A percentile compares a stretch with the other conserved stretches of the same genome.
phyloP scores from a whole-genome alignment of 306 rosid genomes.

The Malus sylvestris region DNA sequence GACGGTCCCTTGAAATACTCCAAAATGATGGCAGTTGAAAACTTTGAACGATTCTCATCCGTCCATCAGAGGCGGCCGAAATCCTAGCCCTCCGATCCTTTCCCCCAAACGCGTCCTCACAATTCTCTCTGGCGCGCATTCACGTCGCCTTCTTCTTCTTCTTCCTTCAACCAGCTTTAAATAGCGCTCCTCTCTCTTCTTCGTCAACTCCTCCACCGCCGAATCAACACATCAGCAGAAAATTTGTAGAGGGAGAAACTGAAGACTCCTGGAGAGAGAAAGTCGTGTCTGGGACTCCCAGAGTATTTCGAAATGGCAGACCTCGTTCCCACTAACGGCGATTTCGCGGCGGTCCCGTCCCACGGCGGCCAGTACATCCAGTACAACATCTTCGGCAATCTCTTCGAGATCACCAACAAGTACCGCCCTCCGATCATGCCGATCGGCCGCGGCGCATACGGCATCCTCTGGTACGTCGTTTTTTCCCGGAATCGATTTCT shows the following conservation, averaged over 20 bases:
- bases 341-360: slow-evolving; percentile 63
- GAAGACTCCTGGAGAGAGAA: slow-evolving; percentile 15
- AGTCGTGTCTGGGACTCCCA: background rate
- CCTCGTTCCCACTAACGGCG: slow-evolving; percentile 20
- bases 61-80: slow-evolving; percentile 69
- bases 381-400: slow-evolving; percentile 83
- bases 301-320: slow-evolving; percentile 46
- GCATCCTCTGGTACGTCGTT: slow-evolving; percentile 73
- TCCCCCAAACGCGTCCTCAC: slow-evolving; percentile 23
- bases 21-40: slow-evolving; percentile 42
- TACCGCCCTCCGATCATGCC: slow-evolving; percentile 95
- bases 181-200: background rate
- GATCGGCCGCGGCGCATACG: slow-evolving; percentile 94
- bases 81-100: slow-evolving; percentile 31
- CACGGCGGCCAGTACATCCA: slow-evolving; percentile 77
- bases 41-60: slow-evolving; percentile 25
- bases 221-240: background rate
- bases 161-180: background rate
- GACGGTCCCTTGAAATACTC: background rate
- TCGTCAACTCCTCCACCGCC: background rate
- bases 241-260: background rate
- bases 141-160: slow-evolving; percentile 10
- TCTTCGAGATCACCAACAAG: slow-evolving; percentile 75
- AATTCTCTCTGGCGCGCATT: slow-evolving; percentile 45
- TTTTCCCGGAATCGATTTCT: background rate